Conservation (phyloP, 2,329 filamentous ascomycete species). For the Phoma sp. region DNA sequence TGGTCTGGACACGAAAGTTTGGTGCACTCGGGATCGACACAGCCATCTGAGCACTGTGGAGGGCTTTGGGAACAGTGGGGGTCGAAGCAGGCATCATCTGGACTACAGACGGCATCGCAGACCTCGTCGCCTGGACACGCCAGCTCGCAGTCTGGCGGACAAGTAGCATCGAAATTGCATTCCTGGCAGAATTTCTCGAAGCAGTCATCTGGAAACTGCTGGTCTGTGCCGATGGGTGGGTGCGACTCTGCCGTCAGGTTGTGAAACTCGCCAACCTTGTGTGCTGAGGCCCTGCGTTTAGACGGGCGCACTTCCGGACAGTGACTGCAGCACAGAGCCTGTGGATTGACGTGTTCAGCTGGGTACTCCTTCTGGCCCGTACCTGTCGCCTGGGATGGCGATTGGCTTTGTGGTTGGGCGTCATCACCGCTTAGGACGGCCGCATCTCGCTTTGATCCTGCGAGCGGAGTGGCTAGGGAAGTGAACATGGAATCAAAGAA, state of each 20-base stretch:
- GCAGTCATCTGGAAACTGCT: constrained; percentile 43
- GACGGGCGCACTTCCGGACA: constrained; percentile 39
- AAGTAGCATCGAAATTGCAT: constrained; percentile 39
- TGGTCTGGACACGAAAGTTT: constrained; percentile 39
- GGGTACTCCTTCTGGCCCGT: constrained; percentile 27
- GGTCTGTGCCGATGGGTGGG: constrained; percentile 28
- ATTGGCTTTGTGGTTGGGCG: constrained; percentile 21
- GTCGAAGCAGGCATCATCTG: constrained; percentile 45
- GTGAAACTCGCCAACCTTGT: constrained; percentile 42
- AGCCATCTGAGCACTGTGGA: constrained; percentile 39
- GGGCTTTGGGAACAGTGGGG: constrained; percentile 42
- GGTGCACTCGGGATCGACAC: constrained; percentile 45
- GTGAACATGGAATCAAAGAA: constrained; percentile 39
- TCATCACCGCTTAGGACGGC: constrained; percentile 28
- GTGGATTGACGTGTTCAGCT: constrained; percentile 37
- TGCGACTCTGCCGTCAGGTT: constrained; percentile 24
- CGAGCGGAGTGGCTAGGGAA: constrained; percentile 28
- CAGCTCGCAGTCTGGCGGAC: constrained; percentile 29
- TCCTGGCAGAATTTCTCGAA: constrained; percentile 47
- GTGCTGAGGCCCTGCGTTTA: constrained; percentile 43
- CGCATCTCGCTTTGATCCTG: constrained; percentile 43
- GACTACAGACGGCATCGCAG: constrained; percentile 39
- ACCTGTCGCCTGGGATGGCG: constrained; percentile 14
- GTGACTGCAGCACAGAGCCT: constrained; percentile 35
- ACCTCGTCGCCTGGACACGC: constrained; percentile 39